A percentile compares a stretch with the other conserved stretches of the same genome.
These are phyloP conservation scores for Pseudomassariella vexata DNA, from an alignment of 2,329 filamentous ascomycete species.

Conservation along the genomic window DNA sequence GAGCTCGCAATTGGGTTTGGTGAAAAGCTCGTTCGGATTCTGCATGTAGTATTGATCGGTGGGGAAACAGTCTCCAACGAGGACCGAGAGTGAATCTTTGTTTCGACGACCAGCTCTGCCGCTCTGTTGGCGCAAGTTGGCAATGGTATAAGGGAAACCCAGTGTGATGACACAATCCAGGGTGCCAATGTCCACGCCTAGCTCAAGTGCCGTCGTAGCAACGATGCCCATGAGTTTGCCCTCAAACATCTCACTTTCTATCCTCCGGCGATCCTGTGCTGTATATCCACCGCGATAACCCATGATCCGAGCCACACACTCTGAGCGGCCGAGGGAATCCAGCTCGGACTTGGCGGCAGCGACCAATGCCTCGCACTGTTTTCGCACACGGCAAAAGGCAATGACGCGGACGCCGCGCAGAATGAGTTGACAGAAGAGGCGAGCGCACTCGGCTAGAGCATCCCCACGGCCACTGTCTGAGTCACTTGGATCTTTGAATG, in stretches of 20 bases:
- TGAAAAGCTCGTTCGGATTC: slow-evolving; percentile 90
- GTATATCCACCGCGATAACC: slow-evolving; percentile 95
- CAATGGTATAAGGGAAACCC: slow-evolving; percentile 92
- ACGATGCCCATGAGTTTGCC: slow-evolving; percentile 90
- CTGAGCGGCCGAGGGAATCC: slow-evolving; percentile 62
- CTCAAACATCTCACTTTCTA: slow-evolving; percentile 96
- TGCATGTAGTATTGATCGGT: slow-evolving; percentile 97
- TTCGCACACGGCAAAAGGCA: slow-evolving; percentile 83
- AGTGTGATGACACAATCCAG: slow-evolving; percentile 91
- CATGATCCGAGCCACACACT: slow-evolving; percentile 80
- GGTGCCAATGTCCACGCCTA: slow-evolving; percentile 92
- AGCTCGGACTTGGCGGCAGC: slow-evolving; percentile 76
- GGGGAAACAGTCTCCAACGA: slow-evolving; percentile 84
- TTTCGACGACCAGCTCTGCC: slow-evolving; percentile 88
- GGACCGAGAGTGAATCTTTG: slow-evolving; percentile 83
- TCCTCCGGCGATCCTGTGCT: slow-evolving; percentile 77
- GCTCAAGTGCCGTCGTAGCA: slow-evolving; percentile 85
- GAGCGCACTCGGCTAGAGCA: slow-evolving; percentile 77
- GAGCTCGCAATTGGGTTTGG: slow-evolving; percentile 80
- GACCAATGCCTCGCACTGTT: slow-evolving; percentile 81
- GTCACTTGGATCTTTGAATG: slow-evolving; percentile 83
- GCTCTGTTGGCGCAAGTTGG: slow-evolving; percentile 90
- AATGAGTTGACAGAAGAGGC: slow-evolving; percentile 84
- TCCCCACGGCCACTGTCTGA: slow-evolving; percentile 81
- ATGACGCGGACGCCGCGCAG: slow-evolving; percentile 86